Conservation (phyloP, 352 stramenopile genomes). For the Globisporangium uncinulatum region DNA sequence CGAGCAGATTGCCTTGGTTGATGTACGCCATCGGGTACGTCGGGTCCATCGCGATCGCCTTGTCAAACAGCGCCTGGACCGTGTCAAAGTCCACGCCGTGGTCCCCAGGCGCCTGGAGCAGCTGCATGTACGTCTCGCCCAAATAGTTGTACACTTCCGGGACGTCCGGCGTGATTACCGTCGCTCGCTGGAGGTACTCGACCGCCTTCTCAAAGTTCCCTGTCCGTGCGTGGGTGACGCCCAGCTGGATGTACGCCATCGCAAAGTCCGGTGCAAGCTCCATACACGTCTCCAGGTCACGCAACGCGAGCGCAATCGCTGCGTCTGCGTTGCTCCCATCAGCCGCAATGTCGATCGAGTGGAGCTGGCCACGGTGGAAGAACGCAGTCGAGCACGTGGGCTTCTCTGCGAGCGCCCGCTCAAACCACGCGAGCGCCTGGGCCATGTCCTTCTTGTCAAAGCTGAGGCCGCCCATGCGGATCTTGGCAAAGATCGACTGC, state of each 20-base stretch:
- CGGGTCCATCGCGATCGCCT: constrained; percentile 71
- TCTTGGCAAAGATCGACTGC: constrained; percentile 74
- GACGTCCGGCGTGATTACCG: constrained; percentile 62
- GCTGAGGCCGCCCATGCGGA: constrained; percentile 73
- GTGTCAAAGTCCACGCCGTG: constrained; percentile 42
- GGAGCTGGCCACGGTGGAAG: constrained; percentile 78
- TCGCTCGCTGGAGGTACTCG: constrained; percentile 56
- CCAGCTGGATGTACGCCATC: constrained; percentile 82
- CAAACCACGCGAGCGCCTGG: constrained; percentile 69
- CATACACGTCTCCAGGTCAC: constrained; percentile 70
- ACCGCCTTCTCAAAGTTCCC: constrained; percentile 70
- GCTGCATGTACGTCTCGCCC: constrained; percentile 86
- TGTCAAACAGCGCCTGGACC: constrained; percentile 76
- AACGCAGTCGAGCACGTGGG: constrained; percentile 62
- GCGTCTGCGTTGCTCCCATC: constrained; percentile 48
- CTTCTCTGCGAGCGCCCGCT: constrained; percentile 65
- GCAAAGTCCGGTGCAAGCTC: constrained; percentile 64
- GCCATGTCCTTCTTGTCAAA: constrained; percentile 81
- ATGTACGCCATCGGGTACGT: constrained; percentile 86
- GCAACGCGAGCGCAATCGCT: constrained; percentile 45
- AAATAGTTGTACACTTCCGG: constrained; percentile 85
- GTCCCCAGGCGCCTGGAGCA: constrained; percentile 42
- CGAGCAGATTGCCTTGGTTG: constrained; percentile 76
- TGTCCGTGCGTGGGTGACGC: constrained; percentile 64
- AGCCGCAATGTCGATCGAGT: constrained; percentile 63